Conservation (phyloP, 768 basidiomycete genomes). For the Saitozyma podzolica region DNA sequence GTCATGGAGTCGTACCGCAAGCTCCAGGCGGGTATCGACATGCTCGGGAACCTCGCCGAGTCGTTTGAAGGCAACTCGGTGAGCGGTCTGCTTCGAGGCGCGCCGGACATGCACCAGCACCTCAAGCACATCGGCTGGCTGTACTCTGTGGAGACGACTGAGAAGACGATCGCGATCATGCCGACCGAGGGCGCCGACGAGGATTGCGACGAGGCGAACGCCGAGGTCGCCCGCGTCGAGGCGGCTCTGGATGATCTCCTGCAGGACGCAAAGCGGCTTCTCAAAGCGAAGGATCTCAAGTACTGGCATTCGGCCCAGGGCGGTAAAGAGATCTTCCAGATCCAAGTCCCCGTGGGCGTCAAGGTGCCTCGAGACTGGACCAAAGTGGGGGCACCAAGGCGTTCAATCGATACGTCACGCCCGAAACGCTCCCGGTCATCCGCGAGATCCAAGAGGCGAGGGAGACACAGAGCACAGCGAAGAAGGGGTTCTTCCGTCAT, state of each 20-base stretch:
- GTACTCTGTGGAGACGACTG: constrained; percentile 57
- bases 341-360: constrained; percentile 66
- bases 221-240: constrained; percentile 72
- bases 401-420: constrained; percentile 73
- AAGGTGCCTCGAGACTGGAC: constrained; percentile 82
- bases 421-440: constrained; percentile 68
- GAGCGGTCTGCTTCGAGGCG: constrained; percentile 69
- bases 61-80: constrained; percentile 77
- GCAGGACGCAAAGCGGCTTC: constrained; percentile 48
- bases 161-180: constrained; percentile 59
- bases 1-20: constrained; percentile 70
- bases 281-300: constrained; percentile 57
- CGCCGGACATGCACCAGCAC: constrained; percentile 74
- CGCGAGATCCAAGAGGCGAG: constrained; percentile 88
- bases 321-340: constrained; percentile 90
- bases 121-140: constrained; percentile 71
- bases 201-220: constrained; percentile 73
- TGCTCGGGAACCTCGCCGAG: constrained; percentile 66
- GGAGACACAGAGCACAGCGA: constrained; percentile 75
- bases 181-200: constrained; percentile 84
- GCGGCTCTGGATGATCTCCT: constrained; percentile 68
- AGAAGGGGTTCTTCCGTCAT: constrained; percentile 71
- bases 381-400: constrained; percentile 82
- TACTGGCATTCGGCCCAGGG: constrained; percentile 80
- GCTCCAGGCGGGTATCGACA: constrained; percentile 66